Evolutionary conservation across 2,329 filamentous ascomycete genomes (phyloP).

Genomic region (Phaeoacremonium minimum): DNA sequence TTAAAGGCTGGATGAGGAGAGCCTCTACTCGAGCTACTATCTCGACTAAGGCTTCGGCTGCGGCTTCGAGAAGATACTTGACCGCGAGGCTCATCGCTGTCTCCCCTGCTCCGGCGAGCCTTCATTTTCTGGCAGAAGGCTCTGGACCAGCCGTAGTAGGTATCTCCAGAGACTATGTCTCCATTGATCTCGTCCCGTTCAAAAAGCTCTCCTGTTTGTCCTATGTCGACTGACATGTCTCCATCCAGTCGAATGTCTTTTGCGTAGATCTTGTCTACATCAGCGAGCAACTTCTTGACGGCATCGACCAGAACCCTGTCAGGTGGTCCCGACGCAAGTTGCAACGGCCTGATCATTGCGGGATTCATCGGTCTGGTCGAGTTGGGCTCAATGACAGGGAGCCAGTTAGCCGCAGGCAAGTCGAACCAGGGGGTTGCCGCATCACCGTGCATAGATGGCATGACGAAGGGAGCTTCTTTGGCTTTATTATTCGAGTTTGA

Average conservation of each 20-base stretch:
- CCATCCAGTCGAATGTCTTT: conserved; percentile 40
- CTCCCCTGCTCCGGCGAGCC: conserved; percentile 35
- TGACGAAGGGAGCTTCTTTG: conserved; percentile 60
- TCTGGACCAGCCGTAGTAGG: conserved; percentile 86
- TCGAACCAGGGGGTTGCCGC: conserved; percentile 72
- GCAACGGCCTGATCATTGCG: conserved; percentile 65
- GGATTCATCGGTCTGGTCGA: conserved; percentile 71
- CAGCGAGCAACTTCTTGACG: conserved; percentile 66
- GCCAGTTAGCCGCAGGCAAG: conserved; percentile 74
- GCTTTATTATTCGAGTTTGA: conserved; percentile 30
- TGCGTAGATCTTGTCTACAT: conserved; percentile 65
- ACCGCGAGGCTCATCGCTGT: conserved; percentile 19
- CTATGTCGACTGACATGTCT: conserved; percentile 56
- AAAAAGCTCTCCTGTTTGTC: conserved; percentile 69
- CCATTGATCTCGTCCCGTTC: conserved; percentile 63
- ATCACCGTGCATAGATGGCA: conserved; percentile 78
- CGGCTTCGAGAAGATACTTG: conserved; percentile 25
- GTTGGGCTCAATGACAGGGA: conserved; percentile 74
- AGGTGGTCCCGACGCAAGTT: conserved; percentile 64
- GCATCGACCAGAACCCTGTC: conserved; percentile 61
- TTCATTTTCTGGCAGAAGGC: conserved; percentile 81
- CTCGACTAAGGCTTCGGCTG: conserved; percentile 21
- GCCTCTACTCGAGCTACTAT: conserved; percentile 25
- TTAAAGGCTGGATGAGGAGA: conserved; percentile 32
- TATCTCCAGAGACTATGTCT: conserved; percentile 61